Percentiles rank a stretch among this genome's conserved stretches.
Evolutionary conservation across 2,329 filamentous ascomycete species (phyloP).

Genomic region (Anthostomella pinea): DNA sequence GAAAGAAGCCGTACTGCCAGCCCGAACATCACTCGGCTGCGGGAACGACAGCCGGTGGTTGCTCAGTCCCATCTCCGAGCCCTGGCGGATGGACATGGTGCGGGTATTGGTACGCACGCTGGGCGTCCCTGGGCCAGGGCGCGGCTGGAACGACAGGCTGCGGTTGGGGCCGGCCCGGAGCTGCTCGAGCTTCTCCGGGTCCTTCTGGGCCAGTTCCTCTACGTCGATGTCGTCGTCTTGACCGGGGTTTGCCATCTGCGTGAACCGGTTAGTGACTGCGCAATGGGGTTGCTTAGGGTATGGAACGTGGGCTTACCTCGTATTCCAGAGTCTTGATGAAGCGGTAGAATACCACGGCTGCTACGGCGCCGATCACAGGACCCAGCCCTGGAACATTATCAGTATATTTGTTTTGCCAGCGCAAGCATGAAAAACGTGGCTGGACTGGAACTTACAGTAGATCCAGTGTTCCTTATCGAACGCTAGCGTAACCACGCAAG

Average conservation of each 20-base stretch:
- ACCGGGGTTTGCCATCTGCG: slow-evolving; percentile 44
- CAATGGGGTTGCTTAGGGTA: slow-evolving; percentile 26
- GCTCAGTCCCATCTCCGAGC: too few species aligned
- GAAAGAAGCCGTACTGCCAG: too few species aligned
- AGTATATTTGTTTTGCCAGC: too few species aligned
- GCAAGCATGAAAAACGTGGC: background rate
- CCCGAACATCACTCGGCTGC: too few species aligned
- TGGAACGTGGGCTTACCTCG: slow-evolving; percentile 30
- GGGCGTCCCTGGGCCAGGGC: too few species aligned
- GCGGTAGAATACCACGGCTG: slow-evolving; percentile 39
- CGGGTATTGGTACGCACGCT: too few species aligned
- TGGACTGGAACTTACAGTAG: slow-evolving; percentile 41
- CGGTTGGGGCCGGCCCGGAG: too few species aligned
- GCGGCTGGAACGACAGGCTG: too few species aligned
- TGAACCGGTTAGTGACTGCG: background rate
- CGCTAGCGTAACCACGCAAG: slow-evolving; percentile 33
- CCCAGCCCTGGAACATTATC: slow-evolving; percentile 30
- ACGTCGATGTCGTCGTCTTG: slow-evolving; percentile 42
- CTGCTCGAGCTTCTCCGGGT: slow-evolving; percentile 37
- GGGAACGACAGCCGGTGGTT: too few species aligned
- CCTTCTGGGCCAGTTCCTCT: slow-evolving; percentile 45
- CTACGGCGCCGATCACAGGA: slow-evolving; percentile 37
- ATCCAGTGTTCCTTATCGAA: slow-evolving; percentile 41
- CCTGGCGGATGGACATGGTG: too few species aligned
- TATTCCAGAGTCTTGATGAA: slow-evolving; percentile 40